Evolutionary conservation across 768 basidiomycete genomes (phyloP).

Genomic region (Russula compacta): DNA sequence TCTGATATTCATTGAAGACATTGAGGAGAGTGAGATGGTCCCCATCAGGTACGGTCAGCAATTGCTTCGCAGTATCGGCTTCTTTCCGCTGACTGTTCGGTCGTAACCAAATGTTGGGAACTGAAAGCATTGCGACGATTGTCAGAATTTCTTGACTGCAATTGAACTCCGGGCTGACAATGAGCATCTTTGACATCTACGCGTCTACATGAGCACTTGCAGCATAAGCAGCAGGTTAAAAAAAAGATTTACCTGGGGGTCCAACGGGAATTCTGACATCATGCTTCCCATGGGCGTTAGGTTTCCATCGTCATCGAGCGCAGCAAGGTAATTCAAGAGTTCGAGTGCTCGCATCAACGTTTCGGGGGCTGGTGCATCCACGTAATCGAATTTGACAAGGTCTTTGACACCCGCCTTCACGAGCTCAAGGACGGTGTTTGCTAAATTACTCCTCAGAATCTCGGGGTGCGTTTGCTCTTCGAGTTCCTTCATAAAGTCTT

Average conservation of each 20-base stretch:
- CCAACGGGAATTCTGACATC: slow-evolving; percentile 99
- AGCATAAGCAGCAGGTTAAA: not conserved
- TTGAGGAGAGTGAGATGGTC: slow-evolving; percentile 94
- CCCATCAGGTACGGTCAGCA: slow-evolving; percentile 87
- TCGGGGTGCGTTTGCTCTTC: slow-evolving; percentile 98
- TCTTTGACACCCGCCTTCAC: slow-evolving; percentile 95
- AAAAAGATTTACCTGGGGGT: slow-evolving; percentile 62
- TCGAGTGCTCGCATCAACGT: slow-evolving; percentile 96
- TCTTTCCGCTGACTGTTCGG: slow-evolving; percentile 83
- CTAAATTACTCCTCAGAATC: slow-evolving; percentile 87
- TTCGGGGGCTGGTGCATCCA: slow-evolving; percentile 91
- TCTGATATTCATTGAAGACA: slow-evolving; percentile 86
- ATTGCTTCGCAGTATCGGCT: slow-evolving; percentile 85
- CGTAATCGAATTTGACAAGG: slow-evolving; percentile 79
- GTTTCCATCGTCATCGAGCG: slow-evolving; percentile 90
- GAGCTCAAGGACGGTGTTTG: slow-evolving; percentile 87
- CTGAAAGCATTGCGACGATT: slow-evolving; percentile 96
- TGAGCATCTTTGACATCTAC: slow-evolving; percentile 87
- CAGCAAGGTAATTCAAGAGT: slow-evolving; percentile 83
- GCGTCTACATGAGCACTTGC: not conserved
- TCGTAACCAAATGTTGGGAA: slow-evolving; percentile 91
- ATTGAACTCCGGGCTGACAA: slow-evolving; percentile 88
- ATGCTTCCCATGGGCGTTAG: slow-evolving; percentile 77
- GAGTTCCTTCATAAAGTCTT: slow-evolving; percentile 91
- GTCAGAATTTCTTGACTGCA: slow-evolving; percentile 95